Evolutionary conservation across 2,329 filamentous ascomycete genomes (phyloP), one percentile per base, ranked within the genome.

Genomic region (Fusarium sp.): DNA sequence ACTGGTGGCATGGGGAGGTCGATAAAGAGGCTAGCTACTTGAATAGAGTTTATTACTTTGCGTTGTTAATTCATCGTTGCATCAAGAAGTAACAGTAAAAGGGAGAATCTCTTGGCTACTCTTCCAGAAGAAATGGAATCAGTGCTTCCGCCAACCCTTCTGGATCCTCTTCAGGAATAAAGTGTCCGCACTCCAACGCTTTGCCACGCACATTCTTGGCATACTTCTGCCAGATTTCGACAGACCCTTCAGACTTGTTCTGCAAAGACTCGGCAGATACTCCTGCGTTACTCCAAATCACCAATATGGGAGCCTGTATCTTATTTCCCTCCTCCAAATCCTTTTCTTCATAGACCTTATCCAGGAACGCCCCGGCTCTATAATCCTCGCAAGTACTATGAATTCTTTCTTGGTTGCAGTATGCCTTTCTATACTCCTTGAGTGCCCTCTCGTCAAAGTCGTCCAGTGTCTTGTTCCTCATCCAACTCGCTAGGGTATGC

Each of bases 311-410:
- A 30, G 44, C 4, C 20, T 16, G 26, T n/a, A 47, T 47, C 26
- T n/a, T 47, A 16, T 47, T 47, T 0, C 26, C 20, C 0, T 30
- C 44, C 20, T 16, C 0, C 4, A 47, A 0, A 8, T 30, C 44
- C 0, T n/a, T 47, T 16, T 47, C 44, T 0, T 47, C 44, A 7
- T 47, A 47, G 20, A 3, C 20, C 10, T n/a, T 47, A 6, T 47
- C 44, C 6, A 47, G 9, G 44, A 47, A 47, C 7, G 44, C 44
- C 1, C 44, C 44, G 30, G 44, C 26, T 47, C 26, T 47, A 10
- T 30, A 47, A 22, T 50, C 47, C 22, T 50, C 47, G 7, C 47
- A 50, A 2, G 47, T 50, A 18, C 30, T 50, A 50, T 50, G 20
- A 1, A 50, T 50, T 6, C 5, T 50, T 3, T 0, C 3, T 24